Percentiles rank a stretch among this genome's conserved stretches.
phyloP scores from a whole-genome alignment of 805 yeast species.

The Zygoascus bituminiphila region DNA sequence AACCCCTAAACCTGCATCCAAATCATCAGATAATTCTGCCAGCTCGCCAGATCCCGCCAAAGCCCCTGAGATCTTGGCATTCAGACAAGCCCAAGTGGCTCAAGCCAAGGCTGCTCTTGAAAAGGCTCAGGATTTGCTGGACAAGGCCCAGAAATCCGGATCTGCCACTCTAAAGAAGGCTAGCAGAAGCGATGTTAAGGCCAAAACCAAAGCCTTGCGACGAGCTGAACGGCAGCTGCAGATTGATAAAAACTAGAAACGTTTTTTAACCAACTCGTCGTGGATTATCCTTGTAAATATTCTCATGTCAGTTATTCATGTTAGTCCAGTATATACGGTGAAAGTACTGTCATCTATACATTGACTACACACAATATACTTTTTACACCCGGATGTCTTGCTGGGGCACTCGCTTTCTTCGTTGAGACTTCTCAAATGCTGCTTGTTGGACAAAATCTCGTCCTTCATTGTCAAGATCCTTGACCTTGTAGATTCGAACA shows the following conservation, averaged over 20 bases:
- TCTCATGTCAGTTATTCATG: not conserved
- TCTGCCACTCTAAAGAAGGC: not conserved
- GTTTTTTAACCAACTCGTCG: not conserved
- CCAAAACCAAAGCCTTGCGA: slow-evolving; percentile 1
- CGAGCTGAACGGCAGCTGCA: slow-evolving; percentile 2
- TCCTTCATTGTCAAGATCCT: slow-evolving; percentile 80
- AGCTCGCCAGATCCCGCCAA: not conserved
- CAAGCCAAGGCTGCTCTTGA: not conserved
- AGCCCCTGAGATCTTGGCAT: not conserved
- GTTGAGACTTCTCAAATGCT: slow-evolving; percentile 13
- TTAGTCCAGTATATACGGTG: not conserved
- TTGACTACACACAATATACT: not conserved
- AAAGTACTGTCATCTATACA: not conserved
- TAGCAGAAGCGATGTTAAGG: not conserved
- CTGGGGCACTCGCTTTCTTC: slow-evolving; percentile 18
- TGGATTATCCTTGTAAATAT: not conserved
- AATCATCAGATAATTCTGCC: not conserved
- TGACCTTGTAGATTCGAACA: slow-evolving; percentile 87
- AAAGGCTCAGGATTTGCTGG: not conserved
- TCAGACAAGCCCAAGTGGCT: not conserved
- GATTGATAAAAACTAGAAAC: not conserved
- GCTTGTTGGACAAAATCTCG: slow-evolving; percentile 39
- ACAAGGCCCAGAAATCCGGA: not conserved
- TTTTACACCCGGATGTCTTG: slow-evolving; percentile 15
- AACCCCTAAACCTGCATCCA: too few species aligned